These are phyloP conservation scores for Marasmius fiardii DNA, from an alignment of 1,284 basidiomycete genomes.

Conservation along the genomic window DNA sequence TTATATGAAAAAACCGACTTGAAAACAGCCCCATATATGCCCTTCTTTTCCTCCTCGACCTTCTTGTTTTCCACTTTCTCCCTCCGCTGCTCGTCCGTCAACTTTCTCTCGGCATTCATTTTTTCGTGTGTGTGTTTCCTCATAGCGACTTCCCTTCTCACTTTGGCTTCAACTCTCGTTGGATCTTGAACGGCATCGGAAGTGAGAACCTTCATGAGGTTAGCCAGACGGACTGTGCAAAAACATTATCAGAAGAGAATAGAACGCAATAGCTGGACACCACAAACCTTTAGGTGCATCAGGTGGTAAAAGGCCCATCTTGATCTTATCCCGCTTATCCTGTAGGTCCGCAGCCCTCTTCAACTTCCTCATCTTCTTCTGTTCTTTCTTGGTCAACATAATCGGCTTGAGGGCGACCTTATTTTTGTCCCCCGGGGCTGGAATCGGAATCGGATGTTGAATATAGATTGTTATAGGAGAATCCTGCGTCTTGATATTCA, in stretches of 20 bases:
- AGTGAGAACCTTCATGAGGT: conserved; percentile 97
- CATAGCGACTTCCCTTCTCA: conserved; percentile 89
- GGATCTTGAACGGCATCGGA: conserved; percentile 97
- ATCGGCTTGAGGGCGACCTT: conserved; percentile 75
- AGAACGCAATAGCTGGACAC: background rate
- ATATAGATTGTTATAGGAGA: conserved; percentile 89
- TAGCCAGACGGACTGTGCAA: conserved; percentile 81
- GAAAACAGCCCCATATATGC: conserved; percentile 85
- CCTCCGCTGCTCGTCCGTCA: conserved; percentile 85
- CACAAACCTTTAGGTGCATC: conserved; percentile 87
- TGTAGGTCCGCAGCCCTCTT: conserved; percentile 86
- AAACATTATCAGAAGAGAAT: conserved; percentile 10
- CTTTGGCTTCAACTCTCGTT: conserved; percentile 94
- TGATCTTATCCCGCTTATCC: conserved; percentile 93
- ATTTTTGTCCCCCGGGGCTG: conserved; percentile 85
- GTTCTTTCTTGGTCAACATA: conserved; percentile 92
- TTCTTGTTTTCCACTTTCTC: conserved; percentile 88
- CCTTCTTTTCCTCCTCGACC: conserved; percentile 82
- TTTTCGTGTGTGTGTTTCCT: conserved; percentile 89
- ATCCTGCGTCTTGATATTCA: conserved; percentile 63
- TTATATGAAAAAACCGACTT: conserved; percentile 54
- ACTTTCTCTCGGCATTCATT: conserved; percentile 87
- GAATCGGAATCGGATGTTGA: conserved; percentile 97
- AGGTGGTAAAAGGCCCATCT: conserved; percentile 95
- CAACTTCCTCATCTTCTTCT: conserved; percentile 95